Evolutionary conservation across 2,329 filamentous ascomycete genomes (phyloP).

Genomic region (Aspergillus neoniger): DNA sequence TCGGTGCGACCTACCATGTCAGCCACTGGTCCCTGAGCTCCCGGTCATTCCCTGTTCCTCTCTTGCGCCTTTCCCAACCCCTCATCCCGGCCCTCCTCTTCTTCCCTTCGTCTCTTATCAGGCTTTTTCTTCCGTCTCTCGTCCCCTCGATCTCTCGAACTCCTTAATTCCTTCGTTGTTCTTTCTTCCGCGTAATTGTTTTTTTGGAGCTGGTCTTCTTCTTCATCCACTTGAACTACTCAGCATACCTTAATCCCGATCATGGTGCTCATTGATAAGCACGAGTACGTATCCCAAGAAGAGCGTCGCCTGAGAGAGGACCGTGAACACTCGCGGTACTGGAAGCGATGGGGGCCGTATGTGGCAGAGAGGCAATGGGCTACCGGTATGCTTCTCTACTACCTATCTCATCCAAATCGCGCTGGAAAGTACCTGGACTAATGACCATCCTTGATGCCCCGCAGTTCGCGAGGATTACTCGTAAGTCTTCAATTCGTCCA

Average conservation of each 20-base stretch:
- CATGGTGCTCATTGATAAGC: conserved; percentile 89
- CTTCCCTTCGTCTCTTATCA: background rate
- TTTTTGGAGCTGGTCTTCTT: background rate
- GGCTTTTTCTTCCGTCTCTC: conserved; percentile 2
- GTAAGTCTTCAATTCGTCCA: conserved; percentile 46
- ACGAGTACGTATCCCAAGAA: conserved; percentile 85
- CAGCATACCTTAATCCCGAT: background rate
- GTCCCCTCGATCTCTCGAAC: background rate
- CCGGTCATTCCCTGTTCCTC: conserved; percentile 6
- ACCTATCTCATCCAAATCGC: background rate
- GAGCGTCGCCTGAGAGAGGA: conserved; percentile 89
- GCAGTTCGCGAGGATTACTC: conserved; percentile 89
- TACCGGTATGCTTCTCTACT: conserved; percentile 62
- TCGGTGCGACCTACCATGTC: background rate
- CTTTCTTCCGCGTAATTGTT: background rate
- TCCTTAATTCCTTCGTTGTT: no score
- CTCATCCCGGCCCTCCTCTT: background rate
- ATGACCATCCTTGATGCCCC: conserved; percentile 26
- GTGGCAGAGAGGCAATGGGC: conserved; percentile 95
- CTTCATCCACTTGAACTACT: background rate
- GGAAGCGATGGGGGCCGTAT: conserved; percentile 98
- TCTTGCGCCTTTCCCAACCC: background rate
- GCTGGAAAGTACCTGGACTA: conserved; percentile 17
- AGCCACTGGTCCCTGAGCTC: conserved; percentile 2
- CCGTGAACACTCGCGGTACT: conserved; percentile 80